A percentile compares a stretch with the other conserved stretches of the same genome.
Conservation (phyloP, 225 moss, liverwort and hornwort genomes). For the Bryum argenteum region DNA sequence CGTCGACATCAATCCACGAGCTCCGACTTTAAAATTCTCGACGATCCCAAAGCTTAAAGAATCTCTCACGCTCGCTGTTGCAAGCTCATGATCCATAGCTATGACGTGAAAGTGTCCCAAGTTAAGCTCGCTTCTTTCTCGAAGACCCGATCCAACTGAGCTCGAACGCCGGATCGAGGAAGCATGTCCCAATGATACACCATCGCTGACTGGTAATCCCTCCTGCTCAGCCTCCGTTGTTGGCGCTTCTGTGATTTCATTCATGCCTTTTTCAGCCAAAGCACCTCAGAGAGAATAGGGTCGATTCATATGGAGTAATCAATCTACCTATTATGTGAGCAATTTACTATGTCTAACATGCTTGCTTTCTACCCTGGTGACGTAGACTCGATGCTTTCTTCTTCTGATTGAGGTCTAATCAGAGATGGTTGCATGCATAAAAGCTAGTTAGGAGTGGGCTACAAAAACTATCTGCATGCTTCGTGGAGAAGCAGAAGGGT, state of each 20-base stretch:
- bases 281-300: too few relatives aligned
- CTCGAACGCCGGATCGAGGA: conserved; percentile 26
- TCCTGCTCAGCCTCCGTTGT: not conserved
- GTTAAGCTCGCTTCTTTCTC: conserved; percentile 28
- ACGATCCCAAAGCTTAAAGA: not conserved
- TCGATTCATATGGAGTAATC: too few relatives aligned
- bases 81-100: not conserved
- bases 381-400: too few relatives aligned
- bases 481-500: too few relatives aligned
- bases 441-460: too few relatives aligned
- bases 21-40: not conserved
- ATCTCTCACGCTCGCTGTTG: not conserved
- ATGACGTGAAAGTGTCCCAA: not conserved
- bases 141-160: conserved; percentile 21
- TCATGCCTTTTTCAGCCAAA: not conserved
- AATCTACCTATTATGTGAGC: too few relatives aligned
- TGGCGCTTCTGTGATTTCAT: conserved; percentile 15
- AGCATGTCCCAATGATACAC: not conserved
- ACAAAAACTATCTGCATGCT: too few relatives aligned
- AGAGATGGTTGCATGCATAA: too few relatives aligned
- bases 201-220: not conserved
- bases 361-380: too few relatives aligned
- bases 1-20: not conserved
- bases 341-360: too few relatives aligned
- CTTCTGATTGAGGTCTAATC: too few relatives aligned